Percentiles rank a stretch among this genome's conserved stretches.
Evolutionary conservation across 345 rosid genomes (phyloP).

Genomic region (Gossypium ekmanianum): DNA sequence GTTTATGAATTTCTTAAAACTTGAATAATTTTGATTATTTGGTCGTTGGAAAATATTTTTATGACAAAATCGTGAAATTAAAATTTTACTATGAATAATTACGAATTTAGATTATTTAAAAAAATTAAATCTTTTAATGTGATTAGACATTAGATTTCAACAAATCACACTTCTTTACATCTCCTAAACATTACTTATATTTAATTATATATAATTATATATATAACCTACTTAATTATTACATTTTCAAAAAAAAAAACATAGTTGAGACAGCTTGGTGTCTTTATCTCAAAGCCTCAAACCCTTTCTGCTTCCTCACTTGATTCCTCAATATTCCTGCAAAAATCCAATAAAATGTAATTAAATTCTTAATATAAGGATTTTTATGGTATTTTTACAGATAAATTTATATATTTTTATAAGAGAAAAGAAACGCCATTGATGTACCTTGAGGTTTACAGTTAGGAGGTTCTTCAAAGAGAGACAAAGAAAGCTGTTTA

Average conservation of each 20-base stretch:
- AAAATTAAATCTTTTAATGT: no score
- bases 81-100: background rate
- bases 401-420: no score
- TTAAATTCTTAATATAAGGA: no score
- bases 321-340: conserved; percentile 52
- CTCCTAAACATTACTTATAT: conserved; percentile 8
- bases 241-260: conserved; percentile 14
- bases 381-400: accelerated
- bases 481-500: conserved; percentile 73
- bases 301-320: conserved; percentile 48
- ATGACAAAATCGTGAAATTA: no score
- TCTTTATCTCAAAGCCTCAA: conserved; percentile 34
- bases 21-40: no score
- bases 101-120: no score
- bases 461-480: conserved; percentile 82
- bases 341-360: background rate
- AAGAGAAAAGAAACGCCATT: background rate
- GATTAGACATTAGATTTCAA: conserved; percentile 20
- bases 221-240: conserved; percentile 17
- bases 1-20: no score
- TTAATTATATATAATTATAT: conserved; percentile 11
- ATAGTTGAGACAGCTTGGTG: conserved; percentile 14
- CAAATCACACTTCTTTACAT: conserved; percentile 17
- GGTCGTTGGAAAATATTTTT: no score
- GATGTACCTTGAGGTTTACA: conserved; percentile 60